Conservation (phyloP, 176 grass and related monocot species). For the Chloris gayana region DNA sequence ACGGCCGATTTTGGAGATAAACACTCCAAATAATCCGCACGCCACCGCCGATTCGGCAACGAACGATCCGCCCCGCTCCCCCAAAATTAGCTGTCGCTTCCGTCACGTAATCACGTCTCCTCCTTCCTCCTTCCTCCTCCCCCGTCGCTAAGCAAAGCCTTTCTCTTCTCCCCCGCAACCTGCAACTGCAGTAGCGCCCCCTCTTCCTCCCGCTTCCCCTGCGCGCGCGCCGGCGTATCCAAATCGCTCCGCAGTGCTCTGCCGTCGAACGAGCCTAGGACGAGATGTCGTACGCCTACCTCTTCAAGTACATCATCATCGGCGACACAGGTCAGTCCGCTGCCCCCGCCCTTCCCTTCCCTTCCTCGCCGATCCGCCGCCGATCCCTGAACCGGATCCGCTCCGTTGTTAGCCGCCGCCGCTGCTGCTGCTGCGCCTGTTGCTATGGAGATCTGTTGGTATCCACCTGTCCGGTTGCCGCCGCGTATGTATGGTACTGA, state of each 20-base stretch:
- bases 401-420: not conserved
- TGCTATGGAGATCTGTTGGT: not conserved
- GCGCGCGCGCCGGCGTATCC: not conserved
- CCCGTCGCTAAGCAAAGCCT: not conserved
- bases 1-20: not conserved
- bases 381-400: not conserved
- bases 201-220: not conserved
- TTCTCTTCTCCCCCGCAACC: not conserved
- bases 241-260: not conserved
- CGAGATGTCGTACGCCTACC: conserved; percentile 93
- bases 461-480: not conserved
- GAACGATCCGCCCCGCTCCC: not conserved
- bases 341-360: not conserved
- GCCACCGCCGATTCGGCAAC: conserved; percentile 10
- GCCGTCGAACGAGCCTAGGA: not conserved
- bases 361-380: not conserved
- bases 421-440: not conserved
- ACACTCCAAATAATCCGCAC: conserved; percentile 19
- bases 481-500: not conserved
- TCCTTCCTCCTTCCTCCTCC: not conserved
- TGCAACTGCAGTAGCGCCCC: not conserved
- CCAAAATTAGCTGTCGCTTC: not conserved
- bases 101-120: conserved; percentile 33
- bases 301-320: conserved; percentile 99
- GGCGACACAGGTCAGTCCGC: conserved; percentile 71